These are phyloP conservation scores for Lenzites betulinus DNA, from an alignment of 768 basidiomycete species.

Conservation along the genomic window DNA sequence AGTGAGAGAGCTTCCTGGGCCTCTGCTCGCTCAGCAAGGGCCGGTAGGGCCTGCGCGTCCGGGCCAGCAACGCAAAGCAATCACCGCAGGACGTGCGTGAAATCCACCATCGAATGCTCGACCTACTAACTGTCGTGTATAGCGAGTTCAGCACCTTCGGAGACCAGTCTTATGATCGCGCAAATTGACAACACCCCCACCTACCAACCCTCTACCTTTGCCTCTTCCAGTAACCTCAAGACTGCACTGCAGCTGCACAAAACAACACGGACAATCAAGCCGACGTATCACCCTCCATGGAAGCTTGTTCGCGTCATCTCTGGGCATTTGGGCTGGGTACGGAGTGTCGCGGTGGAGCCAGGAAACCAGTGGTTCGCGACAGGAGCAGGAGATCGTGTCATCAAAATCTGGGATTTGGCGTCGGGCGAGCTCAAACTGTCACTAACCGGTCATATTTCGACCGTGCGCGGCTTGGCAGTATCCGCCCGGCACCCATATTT, in stretches of 20 bases:
- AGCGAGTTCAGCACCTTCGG: constrained; percentile 49
- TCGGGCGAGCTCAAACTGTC: constrained; percentile 97
- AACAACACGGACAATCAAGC: constrained; percentile 91
- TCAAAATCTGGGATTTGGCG: constrained; percentile 99
- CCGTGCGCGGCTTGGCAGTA: constrained; percentile 92
- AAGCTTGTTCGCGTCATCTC: constrained; percentile 96
- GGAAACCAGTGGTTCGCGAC: constrained; percentile 99
- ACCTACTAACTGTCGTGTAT: constrained; percentile 1
- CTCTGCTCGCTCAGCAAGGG: constrained; percentile 79
- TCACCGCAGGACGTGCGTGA: constrained; percentile 68
- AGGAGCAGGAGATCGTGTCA: constrained; percentile 95
- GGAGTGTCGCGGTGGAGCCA: constrained; percentile 94
- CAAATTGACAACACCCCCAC: constrained; percentile 74
- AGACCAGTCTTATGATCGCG: constrained; percentile 55
- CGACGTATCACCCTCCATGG: constrained; percentile 95
- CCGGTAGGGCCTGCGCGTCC: constrained; percentile 81
- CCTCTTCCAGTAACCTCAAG: constrained; percentile 68
- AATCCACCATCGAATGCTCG: too few species aligned
- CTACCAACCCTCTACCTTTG: constrained; percentile 68
- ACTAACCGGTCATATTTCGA: constrained; percentile 96
- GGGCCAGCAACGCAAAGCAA: constrained; percentile 60
- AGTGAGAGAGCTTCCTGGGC: constrained; percentile 80
- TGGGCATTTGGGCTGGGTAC: constrained; percentile 97
- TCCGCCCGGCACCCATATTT: constrained; percentile 93
- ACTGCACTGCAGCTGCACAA: constrained; percentile 91